Conservation (phyloP, 2,329 filamentous ascomycete species). For the Colletotrichum sp. region DNA sequence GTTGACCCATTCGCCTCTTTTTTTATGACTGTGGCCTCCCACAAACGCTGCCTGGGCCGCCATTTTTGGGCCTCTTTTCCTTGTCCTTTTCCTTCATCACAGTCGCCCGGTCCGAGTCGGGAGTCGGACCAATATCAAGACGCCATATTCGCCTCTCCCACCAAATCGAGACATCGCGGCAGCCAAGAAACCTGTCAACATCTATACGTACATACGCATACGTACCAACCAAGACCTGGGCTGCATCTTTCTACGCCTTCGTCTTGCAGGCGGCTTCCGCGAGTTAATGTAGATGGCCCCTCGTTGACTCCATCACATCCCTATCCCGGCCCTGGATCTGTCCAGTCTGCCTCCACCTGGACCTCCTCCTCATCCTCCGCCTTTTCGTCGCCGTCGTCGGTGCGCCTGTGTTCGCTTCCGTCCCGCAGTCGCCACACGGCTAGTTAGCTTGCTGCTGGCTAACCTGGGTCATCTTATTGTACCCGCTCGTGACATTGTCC, state of each 20-base stretch:
- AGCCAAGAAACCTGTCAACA: background rate
- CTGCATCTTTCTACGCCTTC: constrained; percentile 8
- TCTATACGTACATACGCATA: background rate
- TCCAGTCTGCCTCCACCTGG: background rate
- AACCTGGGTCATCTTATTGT: constrained; percentile 12
- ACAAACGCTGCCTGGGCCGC: background rate
- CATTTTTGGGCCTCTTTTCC: background rate
- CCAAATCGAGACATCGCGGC: background rate
- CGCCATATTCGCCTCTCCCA: background rate
- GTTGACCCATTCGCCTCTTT: background rate
- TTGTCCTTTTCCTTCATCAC: background rate
- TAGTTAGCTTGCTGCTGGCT: constrained; percentile 12
- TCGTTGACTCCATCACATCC: constrained; percentile 10
- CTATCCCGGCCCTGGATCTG: background rate
- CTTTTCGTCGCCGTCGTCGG: background rate
- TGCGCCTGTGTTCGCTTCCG: background rate
- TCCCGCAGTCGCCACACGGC: constrained; percentile 13
- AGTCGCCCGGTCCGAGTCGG: constrained; percentile 3
- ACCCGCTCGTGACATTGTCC: constrained; percentile 26
- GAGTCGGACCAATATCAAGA: background rate
- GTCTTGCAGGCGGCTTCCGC: constrained; percentile 15
- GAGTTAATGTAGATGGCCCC: constrained; percentile 8
- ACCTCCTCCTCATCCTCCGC: background rate
- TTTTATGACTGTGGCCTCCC: background rate
- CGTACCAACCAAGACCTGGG: constrained; percentile 2